phyloP scores from a whole-genome alignment of 495 filamentous ascomycete genomes.

The Annulohypoxylon maeteangense region DNA sequence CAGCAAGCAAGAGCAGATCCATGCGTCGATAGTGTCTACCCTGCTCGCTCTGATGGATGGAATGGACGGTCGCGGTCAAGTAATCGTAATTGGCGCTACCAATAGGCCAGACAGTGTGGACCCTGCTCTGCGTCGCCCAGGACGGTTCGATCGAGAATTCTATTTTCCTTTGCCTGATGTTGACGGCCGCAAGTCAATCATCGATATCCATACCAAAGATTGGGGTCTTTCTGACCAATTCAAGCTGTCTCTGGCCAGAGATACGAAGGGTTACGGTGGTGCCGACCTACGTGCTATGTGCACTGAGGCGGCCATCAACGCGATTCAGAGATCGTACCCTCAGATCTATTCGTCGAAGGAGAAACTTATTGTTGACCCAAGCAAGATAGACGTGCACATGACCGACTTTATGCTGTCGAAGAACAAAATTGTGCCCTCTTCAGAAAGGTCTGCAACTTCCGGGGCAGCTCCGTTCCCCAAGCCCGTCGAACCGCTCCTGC shows the following conservation, averaged over 20 bases:
- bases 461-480: slow-evolving; percentile 81
- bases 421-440: slow-evolving; percentile 95
- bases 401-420: slow-evolving; percentile 97
- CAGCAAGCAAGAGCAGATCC: slow-evolving; percentile 97
- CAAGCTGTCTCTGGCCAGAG: slow-evolving; percentile 83
- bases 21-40: slow-evolving; percentile 97
- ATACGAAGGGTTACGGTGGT: slow-evolving; percentile 96
- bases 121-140: slow-evolving; percentile 90
- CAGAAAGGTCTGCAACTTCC: slow-evolving; percentile 85
- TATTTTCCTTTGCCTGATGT: slow-evolving; percentile 92
- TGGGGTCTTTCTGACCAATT: slow-evolving; percentile 85
- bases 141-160: slow-evolving; percentile 96
- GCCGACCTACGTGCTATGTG: slow-evolving; percentile 93
- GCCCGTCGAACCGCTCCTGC: slow-evolving; percentile 82
- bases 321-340: slow-evolving; percentile 92
- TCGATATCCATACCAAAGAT: slow-evolving; percentile 94
- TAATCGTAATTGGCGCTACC: slow-evolving; percentile 97
- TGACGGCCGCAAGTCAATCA: slow-evolving; percentile 80
- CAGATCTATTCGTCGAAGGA: slow-evolving; percentile 93
- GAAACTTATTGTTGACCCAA: slow-evolving; percentile 89
- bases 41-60: slow-evolving; percentile 97
- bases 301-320: slow-evolving; percentile 98
- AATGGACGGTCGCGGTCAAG: slow-evolving; percentile 97
- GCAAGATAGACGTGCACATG: slow-evolving; percentile 81
- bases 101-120: slow-evolving; percentile 98